These are phyloP conservation scores for Calonectria hawksworthii DNA, from an alignment of 2,329 filamentous ascomycete species.

Conservation along the genomic window DNA sequence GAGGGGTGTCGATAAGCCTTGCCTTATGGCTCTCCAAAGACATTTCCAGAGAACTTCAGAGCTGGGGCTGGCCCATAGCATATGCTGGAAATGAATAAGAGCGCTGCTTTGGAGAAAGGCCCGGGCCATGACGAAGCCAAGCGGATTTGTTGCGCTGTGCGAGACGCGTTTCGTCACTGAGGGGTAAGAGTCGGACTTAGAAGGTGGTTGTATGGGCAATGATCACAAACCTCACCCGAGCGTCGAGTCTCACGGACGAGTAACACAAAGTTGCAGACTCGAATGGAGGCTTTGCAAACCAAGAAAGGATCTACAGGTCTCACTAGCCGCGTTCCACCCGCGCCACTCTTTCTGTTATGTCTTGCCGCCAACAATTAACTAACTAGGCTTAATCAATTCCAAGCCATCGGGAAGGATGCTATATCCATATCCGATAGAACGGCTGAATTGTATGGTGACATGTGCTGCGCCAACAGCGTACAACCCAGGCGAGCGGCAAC, in stretches of 20 bases:
- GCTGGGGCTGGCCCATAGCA: not conserved
- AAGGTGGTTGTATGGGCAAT: not conserved
- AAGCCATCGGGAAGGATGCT: slow-evolving; percentile 5
- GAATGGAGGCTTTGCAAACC: slow-evolving; percentile 2
- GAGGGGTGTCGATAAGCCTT: slow-evolving; percentile 34
- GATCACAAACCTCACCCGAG: slow-evolving; percentile 19
- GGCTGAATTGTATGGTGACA: not conserved
- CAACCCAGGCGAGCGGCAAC: not conserved
- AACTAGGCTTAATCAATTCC: slow-evolving; percentile 16
- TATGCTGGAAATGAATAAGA: not conserved
- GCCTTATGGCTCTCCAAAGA: slow-evolving; percentile 24
- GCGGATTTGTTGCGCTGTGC: not conserved
- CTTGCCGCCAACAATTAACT: not conserved
- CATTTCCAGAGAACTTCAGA: not conserved
- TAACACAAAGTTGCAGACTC: slow-evolving; percentile 5
- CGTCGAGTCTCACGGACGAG: slow-evolving; percentile 9
- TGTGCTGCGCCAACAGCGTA: not conserved
- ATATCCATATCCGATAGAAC: not conserved
- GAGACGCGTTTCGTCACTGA: slow-evolving; percentile 1
- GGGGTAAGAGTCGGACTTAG: not conserved
- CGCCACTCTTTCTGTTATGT: slow-evolving; percentile 3
- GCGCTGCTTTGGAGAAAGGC: not conserved
- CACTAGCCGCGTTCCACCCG: slow-evolving; percentile 19
- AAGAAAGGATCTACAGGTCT: slow-evolving; percentile 5
- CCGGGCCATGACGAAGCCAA: not conserved